Evolutionary conservation across 2,329 filamentous ascomycete genomes (phyloP).

Genomic region (Diaporthe velutina): DNA sequence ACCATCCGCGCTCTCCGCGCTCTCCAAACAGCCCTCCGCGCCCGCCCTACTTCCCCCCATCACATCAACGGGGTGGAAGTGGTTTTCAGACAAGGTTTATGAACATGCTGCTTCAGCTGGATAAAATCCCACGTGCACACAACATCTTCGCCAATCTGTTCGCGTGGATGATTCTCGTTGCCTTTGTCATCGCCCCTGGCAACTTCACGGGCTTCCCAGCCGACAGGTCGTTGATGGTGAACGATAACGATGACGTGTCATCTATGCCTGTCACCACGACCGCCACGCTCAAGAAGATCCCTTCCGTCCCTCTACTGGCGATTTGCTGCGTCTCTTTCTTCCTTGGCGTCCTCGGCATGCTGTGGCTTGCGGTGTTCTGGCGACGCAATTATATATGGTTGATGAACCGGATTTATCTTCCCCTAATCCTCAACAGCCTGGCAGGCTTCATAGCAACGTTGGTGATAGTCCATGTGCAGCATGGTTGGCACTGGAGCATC

Average conservation of each 20-base stretch:
- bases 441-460: conserved; percentile 64
- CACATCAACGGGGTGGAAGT: conserved; percentile 33
- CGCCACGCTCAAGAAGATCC: conserved; percentile 23
- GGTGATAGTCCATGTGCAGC: conserved; percentile 62
- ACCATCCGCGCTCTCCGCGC: conserved; percentile 7
- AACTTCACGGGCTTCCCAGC: conserved; percentile 58
- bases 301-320: conserved; percentile 52
- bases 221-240: conserved; percentile 11
- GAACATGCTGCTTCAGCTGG: conserved; percentile 61
- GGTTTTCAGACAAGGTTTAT: conserved; percentile 52
- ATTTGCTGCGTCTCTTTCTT: conserved; percentile 58
- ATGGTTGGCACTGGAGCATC: conserved; percentile 58
- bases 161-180: conserved; percentile 63
- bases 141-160: conserved; percentile 61
- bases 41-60: neutral
- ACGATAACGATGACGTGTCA: conserved; percentile 7
- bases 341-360: conserved; percentile 55
- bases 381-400: conserved; percentile 67
- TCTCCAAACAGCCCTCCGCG: neutral
- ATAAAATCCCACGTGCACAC: conserved; percentile 58
- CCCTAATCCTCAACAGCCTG: conserved; percentile 58
- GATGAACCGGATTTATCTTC: conserved; percentile 63
- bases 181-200: conserved; percentile 65
- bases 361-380: conserved; percentile 58
- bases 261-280: conserved; percentile 21